Conservation (phyloP, 148 eudicot species). For the Vaccinium macrocarpon region DNA sequence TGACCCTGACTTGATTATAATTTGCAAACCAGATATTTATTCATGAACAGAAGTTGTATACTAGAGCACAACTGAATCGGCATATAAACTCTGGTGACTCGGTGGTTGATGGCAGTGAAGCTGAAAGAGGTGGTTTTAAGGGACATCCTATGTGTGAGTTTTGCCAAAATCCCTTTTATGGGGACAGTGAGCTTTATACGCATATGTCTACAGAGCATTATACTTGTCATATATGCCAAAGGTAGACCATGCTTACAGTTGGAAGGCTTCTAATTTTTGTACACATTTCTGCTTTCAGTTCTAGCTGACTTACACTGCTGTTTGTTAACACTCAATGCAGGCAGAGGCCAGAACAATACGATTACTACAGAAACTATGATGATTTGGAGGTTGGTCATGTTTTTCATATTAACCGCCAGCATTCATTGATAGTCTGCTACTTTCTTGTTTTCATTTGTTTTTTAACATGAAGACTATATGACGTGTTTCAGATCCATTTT, state of each 20-base stretch:
- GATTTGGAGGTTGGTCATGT: slow-evolving; percentile 57
- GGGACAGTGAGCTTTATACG: slow-evolving; percentile 76
- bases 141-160: slow-evolving; percentile 91
- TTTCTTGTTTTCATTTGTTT: background rate
- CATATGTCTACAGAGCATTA: slow-evolving; percentile 83
- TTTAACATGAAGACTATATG: background rate
- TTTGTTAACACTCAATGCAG: slow-evolving; percentile 32
- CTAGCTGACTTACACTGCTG: background rate
- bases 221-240: slow-evolving; percentile 83
- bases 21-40: slow-evolving; percentile 59
- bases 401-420: background rate
- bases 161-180: slow-evolving; percentile 73
- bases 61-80: slow-evolving; percentile 68
- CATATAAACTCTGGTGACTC: slow-evolving; percentile 80
- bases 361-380: slow-evolving; percentile 75
- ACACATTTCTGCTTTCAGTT: background rate
- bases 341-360: slow-evolving; percentile 78
- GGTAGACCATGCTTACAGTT: slow-evolving; percentile 33
- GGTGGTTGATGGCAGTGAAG: slow-evolving; percentile 83
- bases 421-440: slow-evolving; percentile 16
- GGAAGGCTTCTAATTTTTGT: background rate
- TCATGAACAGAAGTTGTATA: slow-evolving; percentile 85
- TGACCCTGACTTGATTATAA: too few species aligned
- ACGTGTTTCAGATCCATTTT: slow-evolving; percentile 56
- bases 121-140: slow-evolving; percentile 84